Evolutionary conservation across 805 yeast species (phyloP).

Genomic region (Candida michaelii): DNA sequence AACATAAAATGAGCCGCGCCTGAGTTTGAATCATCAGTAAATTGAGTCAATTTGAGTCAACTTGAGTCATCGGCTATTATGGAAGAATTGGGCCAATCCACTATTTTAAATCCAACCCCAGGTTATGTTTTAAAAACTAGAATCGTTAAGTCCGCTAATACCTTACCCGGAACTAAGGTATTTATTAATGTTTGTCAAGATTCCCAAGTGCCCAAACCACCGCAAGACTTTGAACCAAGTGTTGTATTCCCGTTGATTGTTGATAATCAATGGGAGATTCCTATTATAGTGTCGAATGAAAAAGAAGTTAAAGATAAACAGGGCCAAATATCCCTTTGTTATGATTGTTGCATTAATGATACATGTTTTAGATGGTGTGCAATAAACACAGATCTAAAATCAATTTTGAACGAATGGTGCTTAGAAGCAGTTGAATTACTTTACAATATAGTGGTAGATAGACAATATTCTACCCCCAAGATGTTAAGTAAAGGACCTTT

Average conservation of each 20-base stretch:
- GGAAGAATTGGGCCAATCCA: conserved; percentile 18
- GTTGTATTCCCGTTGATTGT: conserved; percentile 62
- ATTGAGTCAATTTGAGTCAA: conserved; percentile 1
- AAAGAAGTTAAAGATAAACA: conserved; percentile 65
- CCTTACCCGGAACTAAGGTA: conserved; percentile 49
- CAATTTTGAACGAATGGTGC: conserved; percentile 79
- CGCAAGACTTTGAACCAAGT: conserved; percentile 51
- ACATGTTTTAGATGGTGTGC: conserved; percentile 62
- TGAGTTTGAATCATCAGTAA: not conserved
- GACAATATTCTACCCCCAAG: conserved; percentile 70
- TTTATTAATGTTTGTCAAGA: conserved; percentile 79
- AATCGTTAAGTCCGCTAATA: conserved; percentile 35
- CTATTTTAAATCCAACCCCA: conserved; percentile 51
- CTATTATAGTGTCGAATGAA: conserved; percentile 66
- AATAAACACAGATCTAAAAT: conserved; percentile 55
- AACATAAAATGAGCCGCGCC: not conserved
- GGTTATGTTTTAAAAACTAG: conserved; percentile 74
- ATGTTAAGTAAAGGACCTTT: conserved; percentile 68
- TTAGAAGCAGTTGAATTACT: conserved; percentile 72
- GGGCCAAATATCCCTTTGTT: conserved; percentile 62
- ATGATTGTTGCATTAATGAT: conserved; percentile 77
- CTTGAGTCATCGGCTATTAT: conserved; percentile 6
- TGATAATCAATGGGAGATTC: conserved; percentile 81
- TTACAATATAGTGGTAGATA: conserved; percentile 48
- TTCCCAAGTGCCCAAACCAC: conserved; percentile 63